Evolutionary conservation across 2,329 filamentous ascomycete genomes (phyloP).

Genomic region (Sporothrix protearum): DNA sequence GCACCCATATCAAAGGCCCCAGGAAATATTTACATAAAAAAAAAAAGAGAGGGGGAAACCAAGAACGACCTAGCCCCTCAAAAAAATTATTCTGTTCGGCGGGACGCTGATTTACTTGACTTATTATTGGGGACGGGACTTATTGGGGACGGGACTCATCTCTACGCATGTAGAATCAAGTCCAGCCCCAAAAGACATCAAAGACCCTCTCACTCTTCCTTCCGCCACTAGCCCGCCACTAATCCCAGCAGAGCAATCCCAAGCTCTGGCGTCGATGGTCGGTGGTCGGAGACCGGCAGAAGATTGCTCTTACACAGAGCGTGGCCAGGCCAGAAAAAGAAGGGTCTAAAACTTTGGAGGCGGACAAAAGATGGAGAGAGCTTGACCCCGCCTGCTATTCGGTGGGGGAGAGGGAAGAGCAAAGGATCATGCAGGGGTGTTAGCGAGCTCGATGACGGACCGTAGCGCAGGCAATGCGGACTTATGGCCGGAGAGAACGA

Average conservation of each 20-base stretch:
- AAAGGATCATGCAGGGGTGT: not conserved
- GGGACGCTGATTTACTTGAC: not conserved
- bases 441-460: not conserved
- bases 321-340: constrained; percentile 9
- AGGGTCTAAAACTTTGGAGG: not conserved
- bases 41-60: not conserved
- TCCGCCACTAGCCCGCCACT: not conserved
- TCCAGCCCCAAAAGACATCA: not conserved
- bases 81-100: not conserved
- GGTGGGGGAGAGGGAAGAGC: not conserved
- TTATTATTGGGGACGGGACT: constrained; percentile 15
- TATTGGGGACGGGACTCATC: constrained; percentile 15
- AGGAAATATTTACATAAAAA: not conserved
- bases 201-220: not conserved
- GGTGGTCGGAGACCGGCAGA: constrained; percentile 9
- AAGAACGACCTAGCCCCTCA: not conserved
- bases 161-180: constrained; percentile 17
- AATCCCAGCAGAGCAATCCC: constrained; percentile 9
- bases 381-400: not conserved
- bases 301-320: not conserved
- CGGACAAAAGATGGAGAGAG: not conserved
- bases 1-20: not conserved
- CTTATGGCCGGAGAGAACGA: not conserved
- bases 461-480: not conserved
- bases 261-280: constrained; percentile 6